Evolutionary conservation across 768 basidiomycete species (phyloP).

Genomic region (Lactarius evosmus): DNA sequence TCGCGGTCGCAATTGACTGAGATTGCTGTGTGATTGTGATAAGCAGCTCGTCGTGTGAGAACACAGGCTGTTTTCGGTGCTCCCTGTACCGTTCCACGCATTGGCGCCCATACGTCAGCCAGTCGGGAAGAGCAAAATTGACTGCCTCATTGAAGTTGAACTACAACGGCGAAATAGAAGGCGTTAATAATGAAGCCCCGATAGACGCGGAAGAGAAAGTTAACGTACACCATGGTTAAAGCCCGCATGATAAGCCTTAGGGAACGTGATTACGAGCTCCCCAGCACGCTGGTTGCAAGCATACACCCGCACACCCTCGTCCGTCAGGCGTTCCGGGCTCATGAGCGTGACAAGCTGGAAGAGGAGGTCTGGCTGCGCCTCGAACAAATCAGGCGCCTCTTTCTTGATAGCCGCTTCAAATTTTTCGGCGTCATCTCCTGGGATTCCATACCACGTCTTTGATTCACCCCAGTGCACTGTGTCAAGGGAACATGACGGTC

Average conservation of each 20-base stretch:
- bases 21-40: slow-evolving; percentile 98
- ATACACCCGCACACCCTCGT: slow-evolving; percentile 88
- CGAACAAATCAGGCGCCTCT: slow-evolving; percentile 97
- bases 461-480: slow-evolving; percentile 99
- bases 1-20: slow-evolving; percentile 84
- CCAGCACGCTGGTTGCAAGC: slow-evolving; percentile 96
- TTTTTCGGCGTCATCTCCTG: slow-evolving; percentile 91
- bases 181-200: slow-evolving; percentile 18
- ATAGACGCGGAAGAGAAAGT: slow-evolving; percentile 6
- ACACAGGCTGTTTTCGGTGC: slow-evolving; percentile 91
- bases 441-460: slow-evolving; percentile 99
- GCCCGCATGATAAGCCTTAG: slow-evolving; percentile 95
- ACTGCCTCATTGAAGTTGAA: slow-evolving; percentile 99
- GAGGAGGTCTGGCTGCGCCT: slow-evolving; percentile 93
- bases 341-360: slow-evolving; percentile 98
- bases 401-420: slow-evolving; percentile 94
- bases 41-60: slow-evolving; percentile 96
- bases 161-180: slow-evolving; percentile 39
- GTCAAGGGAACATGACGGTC: slow-evolving; percentile 2
- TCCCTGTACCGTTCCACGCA: slow-evolving; percentile 89
- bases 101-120: slow-evolving; percentile 82
- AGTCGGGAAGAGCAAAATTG: slow-evolving; percentile 96
- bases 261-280: slow-evolving; percentile 97
- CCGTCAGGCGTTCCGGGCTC: slow-evolving; percentile 83
- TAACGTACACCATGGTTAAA: slow-evolving; percentile 94